A percentile compares a stretch with the other conserved stretches of the same genome.
Conservation (phyloP, 2,329 filamentous ascomycete genomes). For the Colletotrichum sp. region DNA sequence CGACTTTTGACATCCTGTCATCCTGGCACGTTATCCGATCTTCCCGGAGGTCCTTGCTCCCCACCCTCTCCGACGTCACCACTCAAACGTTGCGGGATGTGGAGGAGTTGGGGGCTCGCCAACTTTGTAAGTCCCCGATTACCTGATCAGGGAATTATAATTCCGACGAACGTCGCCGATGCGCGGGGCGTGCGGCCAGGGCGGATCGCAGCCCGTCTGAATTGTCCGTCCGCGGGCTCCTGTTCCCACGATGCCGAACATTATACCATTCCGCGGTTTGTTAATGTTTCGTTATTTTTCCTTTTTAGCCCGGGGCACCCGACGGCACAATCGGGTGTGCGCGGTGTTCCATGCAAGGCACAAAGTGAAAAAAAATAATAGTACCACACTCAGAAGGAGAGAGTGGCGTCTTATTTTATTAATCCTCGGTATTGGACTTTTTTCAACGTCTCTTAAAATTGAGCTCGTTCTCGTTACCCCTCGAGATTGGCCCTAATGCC, state of each 20-base stretch:
- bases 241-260: neutral
- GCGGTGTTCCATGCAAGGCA: neutral
- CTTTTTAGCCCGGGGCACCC: neutral
- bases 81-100: neutral
- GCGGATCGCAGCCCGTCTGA: neutral
- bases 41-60: neutral
- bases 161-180: neutral
- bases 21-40: neutral
- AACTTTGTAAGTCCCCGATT: neutral
- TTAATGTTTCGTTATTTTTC: neutral
- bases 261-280: neutral
- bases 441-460: neutral
- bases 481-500: neutral
- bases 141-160: neutral
- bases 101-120: neutral
- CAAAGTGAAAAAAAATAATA: neutral
- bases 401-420: neutral
- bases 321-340: neutral
- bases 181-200: neutral
- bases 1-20: neutral
- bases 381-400: neutral
- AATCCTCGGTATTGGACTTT: neutral
- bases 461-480: neutral
- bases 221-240: neutral
- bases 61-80: neutral